Evolutionary conservation across 2,329 filamentous ascomycete species (phyloP), one percentile per base, ranked within the genome.

Genomic region (Sporothrix protearum): DNA sequence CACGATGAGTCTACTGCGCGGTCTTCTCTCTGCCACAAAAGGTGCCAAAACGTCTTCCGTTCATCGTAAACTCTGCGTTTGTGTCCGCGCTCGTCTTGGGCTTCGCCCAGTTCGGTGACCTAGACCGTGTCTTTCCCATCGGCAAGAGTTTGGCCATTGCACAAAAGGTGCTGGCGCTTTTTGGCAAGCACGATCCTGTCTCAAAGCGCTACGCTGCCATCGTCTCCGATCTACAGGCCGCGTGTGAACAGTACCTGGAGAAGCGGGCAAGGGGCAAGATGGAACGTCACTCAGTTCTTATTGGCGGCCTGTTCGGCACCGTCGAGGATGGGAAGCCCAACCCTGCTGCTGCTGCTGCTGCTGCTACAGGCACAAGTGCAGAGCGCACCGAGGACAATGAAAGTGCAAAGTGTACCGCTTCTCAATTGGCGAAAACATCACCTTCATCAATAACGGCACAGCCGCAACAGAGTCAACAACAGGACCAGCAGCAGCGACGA

Each of bases 21-120:
- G 76, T 1, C 78, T 85, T 1, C 73, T 80, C 3, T 75, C 75
- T 0, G 78, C 77, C 77, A 1, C 72, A 77, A 1, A 75, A 77
- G 1, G 77, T 83, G 0, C 82, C 83, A 0, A 82, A 81, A 39
- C 78, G 82, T 1, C 74, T 84, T 3, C 83, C 83, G 0, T 83
- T 84, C 19, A 74, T 84, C 0, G 81, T 84, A 4, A 85, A 84
- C 66, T 82, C 81, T 1, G 79, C 82, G 3, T 84, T 85, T 72
- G 80, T 83, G 6, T 82, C 82, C 0, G 81, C 81, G 0, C 75
- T 85, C 0, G 82, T 84, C 0, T 77, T 85, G 0, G 83, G 83
- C 0, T 78, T 83, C 0, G 82, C 82, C 0, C 79, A 80, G 30
- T 84, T 85, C 67, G 82, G 81, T 0, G 82, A 85, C 70, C 80